These are phyloP conservation scores for Trichosphaerium sp. DNA, from an alignment of 78 protist genomes.

Conservation along the genomic window DNA sequence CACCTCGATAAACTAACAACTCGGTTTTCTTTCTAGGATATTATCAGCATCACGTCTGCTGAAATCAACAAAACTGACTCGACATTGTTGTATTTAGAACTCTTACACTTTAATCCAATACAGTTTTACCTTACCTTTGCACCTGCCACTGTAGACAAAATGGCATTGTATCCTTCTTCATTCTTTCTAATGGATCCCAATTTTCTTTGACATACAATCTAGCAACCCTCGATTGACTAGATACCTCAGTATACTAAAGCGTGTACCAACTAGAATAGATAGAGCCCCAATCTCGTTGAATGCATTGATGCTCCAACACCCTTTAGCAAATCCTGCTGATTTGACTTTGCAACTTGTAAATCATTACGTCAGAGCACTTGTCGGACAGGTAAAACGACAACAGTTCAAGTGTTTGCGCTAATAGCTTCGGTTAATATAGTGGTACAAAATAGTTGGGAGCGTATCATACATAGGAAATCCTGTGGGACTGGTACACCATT, in stretches of 20 bases:
- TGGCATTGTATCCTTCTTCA: conserved; percentile 18
- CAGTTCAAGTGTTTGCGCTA: conserved; percentile 1
- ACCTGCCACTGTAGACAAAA: conserved; percentile 15
- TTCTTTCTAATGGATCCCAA: not conserved
- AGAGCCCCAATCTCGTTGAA: conserved; percentile 42
- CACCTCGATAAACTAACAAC: conserved; percentile 23
- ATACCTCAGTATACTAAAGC: too few relatives aligned
- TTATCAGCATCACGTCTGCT: not conserved
- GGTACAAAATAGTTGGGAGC: conserved; percentile 26
- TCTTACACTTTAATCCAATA: conserved; percentile 38
- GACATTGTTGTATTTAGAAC: conserved; percentile 43
- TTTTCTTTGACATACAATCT: conserved; percentile 16
- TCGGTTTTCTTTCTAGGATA: not conserved
- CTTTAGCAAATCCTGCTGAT: conserved; percentile 9
- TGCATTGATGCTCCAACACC: conserved; percentile 54
- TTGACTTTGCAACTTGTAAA: not conserved
- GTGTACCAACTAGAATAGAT: conserved; percentile 42
- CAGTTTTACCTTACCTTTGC: conserved; percentile 26
- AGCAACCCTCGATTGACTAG: conserved; percentile 31
- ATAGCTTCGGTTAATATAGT: conserved; percentile 11
- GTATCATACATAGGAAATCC: conserved; percentile 50
- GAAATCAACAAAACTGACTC: not conserved
- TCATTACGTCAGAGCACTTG: not conserved
- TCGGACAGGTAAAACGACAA: conserved; percentile 12
- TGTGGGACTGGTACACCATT: conserved; percentile 19